phyloP scores from a whole-genome alignment of 805 yeast genomes.

The Wickerhamiella brachini region DNA sequence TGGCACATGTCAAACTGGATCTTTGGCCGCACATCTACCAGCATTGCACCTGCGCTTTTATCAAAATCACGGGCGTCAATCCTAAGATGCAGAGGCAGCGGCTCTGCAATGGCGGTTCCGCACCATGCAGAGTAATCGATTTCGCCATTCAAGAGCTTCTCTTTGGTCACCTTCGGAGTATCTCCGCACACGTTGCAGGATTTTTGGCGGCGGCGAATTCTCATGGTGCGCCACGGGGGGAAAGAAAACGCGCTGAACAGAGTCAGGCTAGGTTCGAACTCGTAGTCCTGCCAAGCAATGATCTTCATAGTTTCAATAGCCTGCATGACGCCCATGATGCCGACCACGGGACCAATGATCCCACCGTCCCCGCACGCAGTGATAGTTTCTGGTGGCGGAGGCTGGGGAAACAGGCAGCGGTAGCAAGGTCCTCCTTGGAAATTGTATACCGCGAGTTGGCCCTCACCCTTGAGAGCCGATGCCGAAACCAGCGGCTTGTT shows the following conservation, averaged over 20 bases:
- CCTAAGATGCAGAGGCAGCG: constrained; percentile 36
- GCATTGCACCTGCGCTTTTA: constrained; percentile 15
- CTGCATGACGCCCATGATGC: constrained; percentile 77
- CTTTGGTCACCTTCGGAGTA: constrained; percentile 35
- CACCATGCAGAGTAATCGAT: constrained; percentile 65
- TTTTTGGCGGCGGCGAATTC: constrained; percentile 55
- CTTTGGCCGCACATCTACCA: constrained; percentile 69
- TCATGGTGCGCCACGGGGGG: constrained; percentile 49
- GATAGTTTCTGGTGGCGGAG: constrained; percentile 75
- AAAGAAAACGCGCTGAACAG: constrained; percentile 39
- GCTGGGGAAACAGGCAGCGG: constrained; percentile 80
- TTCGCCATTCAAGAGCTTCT: constrained; percentile 31
- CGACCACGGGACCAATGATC: constrained; percentile 92
- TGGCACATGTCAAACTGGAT: constrained; percentile 61
- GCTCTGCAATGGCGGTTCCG: constrained; percentile 39
- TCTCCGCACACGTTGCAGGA: constrained; percentile 55
- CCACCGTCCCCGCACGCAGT: constrained; percentile 88
- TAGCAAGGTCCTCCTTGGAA: constrained; percentile 67
- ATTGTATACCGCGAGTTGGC: constrained; percentile 71
- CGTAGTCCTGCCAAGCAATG: constrained; percentile 42
- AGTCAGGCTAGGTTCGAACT: constrained; percentile 54
- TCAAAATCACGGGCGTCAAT: constrained; percentile 15
- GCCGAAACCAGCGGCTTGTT: constrained; percentile 75
- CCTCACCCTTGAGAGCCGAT: constrained; percentile 82
- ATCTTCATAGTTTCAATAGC: constrained; percentile 78